Evolutionary conservation across 257 asterid species (phyloP), one percentile per base, ranked within the genome.

Genomic region (Solanum etuberosum): DNA sequence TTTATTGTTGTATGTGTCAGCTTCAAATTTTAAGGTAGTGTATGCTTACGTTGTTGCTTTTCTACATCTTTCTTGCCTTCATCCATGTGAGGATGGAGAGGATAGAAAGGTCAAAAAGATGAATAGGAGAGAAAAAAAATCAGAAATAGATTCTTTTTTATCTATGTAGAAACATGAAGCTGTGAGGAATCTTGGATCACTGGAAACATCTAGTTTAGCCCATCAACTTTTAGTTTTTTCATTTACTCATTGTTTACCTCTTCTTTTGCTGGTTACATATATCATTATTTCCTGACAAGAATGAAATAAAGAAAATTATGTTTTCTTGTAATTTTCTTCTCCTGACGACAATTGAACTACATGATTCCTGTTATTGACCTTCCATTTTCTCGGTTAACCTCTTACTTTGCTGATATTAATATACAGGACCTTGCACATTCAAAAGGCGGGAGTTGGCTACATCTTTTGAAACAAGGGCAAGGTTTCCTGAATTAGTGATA

Each of bases 361-460:
- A 42, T 42, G 15, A 42, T 4, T 77, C 63, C 42, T 46, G 68
- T 29, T 27, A 18, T 29, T 5, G 67, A 14, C 18, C 37, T 80
- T 80, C 11, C 85, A 80, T 80, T 80, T 46, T 80, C 85, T 8
- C 3, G 29, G 67, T 80, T 46, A 18, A 18, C 42, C 23, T 80
- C 67, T 46, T 80, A 80, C 85, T 29, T 46, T 46, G 85, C 84
- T 90, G 67, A 27, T 46, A 80, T 46, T 46, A 46, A 80, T 20
- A 16, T 89, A 83, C 91, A 97, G 99, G 99, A 83, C 86, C 92
- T 83, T 95, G 94, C 90, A 85, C 72, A 34, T 97, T 94, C 89
- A 97, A 92, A 91, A 93, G 99, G 89, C 90, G 99, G 90, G 99
- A 97, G 91, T 90, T 97, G 86, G 99, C 99, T 84, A 96, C 99